Evolutionary conservation across 2,329 filamentous ascomycete species (phyloP).

Genomic region (Dryadomyces quercus-mongolicae): DNA sequence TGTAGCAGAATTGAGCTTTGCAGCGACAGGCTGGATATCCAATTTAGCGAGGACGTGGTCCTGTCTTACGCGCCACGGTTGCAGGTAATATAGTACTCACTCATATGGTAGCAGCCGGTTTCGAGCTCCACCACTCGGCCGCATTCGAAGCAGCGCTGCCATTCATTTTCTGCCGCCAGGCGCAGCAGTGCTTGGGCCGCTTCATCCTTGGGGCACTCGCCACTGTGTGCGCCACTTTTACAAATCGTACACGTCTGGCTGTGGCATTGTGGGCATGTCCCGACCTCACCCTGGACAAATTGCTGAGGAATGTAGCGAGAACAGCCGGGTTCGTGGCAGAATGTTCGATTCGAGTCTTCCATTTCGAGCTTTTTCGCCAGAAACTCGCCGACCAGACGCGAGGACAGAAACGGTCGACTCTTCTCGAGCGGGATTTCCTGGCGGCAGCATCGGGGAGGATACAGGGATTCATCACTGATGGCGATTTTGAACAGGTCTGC

Average conservation of each 20-base stretch:
- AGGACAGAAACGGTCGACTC: conserved; percentile 23
- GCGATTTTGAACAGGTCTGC: conserved; percentile 28
- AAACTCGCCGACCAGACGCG: conserved; percentile 23
- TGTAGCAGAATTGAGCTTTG: conserved; percentile 35
- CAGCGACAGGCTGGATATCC: conserved; percentile 30
- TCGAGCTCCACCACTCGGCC: conserved; percentile 32
- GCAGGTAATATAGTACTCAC: conserved; percentile 25
- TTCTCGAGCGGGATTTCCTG: conserved; percentile 25
- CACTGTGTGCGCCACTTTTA: conserved; percentile 31
- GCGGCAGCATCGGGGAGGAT: conserved; percentile 42
- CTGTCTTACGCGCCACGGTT: not conserved
- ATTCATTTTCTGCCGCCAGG: conserved; percentile 29
- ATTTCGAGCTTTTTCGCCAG: conserved; percentile 34
- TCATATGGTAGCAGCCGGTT: conserved; percentile 45
- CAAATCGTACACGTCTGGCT: conserved; percentile 36
- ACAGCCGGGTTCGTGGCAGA: conserved; percentile 32
- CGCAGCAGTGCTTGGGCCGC: conserved; percentile 25
- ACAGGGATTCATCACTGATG: conserved; percentile 36
- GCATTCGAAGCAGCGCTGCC: conserved; percentile 39
- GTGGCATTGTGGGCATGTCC: conserved; percentile 21
- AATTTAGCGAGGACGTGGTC: not conserved
- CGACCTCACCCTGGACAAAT: conserved; percentile 21
- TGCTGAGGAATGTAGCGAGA: conserved; percentile 29
- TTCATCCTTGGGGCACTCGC: conserved; percentile 34
- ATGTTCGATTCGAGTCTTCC: conserved; percentile 31